Base-by-base conservation (phyloP, 108 stramenopile species). In the Stephanodiscus triporus region DNA sequence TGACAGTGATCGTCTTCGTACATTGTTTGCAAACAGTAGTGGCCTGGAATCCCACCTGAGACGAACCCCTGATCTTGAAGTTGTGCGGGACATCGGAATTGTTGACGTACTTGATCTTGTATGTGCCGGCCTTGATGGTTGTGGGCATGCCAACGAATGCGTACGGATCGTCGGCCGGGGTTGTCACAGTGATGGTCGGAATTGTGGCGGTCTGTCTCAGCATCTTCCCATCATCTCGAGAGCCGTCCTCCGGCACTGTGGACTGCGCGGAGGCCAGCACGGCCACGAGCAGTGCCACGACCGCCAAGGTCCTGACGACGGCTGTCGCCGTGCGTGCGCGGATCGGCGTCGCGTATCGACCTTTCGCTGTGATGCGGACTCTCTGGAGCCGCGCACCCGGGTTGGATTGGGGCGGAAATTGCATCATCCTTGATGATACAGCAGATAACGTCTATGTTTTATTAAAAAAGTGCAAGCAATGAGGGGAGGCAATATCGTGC, bases 21-120 rank as follows among this genome's bases (percentile, higher is more conserved):
- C 55, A 56, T 7, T 56, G 0, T 4, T 26, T 3, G 27, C 55
- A 56, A 0, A 56, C 7, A 0, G 55, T 26, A 3, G 55, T 56
- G 20, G 20, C 23, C 13, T 29, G 24, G 16, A 56, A 56, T 16
- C 55, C 55, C 26, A 10, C 55, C 4, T 26, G 6, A 11, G 40
- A 40, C 4, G 40, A 40, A 0, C 55, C 55, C 20, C 27, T 26
- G 16, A 56, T 56, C 27, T 56, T 56, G 24, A 56, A 56, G 55
- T 56, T 56, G 6, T 56, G 55, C 5, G 2, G 2, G 13, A 56
- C 26, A 8, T 56, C 14, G 10, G 55, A 56, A 17, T 56, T 56
- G 26, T 56, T 56, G 13, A 56, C 29, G 26, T 56, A 56, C 27
- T 27, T 56, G 55, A 56, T 29, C 27, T 22, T 56, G 55, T 56